Evolutionary conservation across 1,284 basidiomycete species (phyloP).

Genomic region (Heterobasidion irregulare): DNA sequence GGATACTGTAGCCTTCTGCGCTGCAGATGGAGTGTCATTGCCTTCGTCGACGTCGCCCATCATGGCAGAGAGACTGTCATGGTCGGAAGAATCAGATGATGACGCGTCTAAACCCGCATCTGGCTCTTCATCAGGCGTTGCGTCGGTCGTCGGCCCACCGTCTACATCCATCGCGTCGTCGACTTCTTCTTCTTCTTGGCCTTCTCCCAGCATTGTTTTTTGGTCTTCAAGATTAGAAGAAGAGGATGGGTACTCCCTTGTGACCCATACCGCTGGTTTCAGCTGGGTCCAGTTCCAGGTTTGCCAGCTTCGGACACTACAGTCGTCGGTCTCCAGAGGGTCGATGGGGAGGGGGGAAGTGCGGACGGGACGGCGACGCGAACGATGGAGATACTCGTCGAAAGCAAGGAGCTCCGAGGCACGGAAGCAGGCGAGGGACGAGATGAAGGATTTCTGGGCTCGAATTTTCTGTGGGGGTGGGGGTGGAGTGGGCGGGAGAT

Average conservation of each 20-base stretch:
- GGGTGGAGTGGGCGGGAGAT: background rate
- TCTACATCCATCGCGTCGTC: slow-evolving; percentile 1
- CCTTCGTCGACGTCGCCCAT: background rate
- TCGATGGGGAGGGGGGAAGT: slow-evolving; percentile 10
- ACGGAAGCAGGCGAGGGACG: slow-evolving; percentile 7
- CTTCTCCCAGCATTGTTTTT: background rate
- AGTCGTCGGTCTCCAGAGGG: slow-evolving; percentile 2
- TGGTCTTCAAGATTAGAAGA: background rate
- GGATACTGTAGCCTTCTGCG: background rate
- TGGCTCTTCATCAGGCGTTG: background rate
- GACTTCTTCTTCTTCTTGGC: background rate
- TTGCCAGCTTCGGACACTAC: slow-evolving; percentile 12
- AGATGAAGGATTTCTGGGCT: slow-evolving; percentile 2
- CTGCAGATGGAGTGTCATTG: background rate
- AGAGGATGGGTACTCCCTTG: slow-evolving; percentile 3
- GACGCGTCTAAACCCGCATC: background rate
- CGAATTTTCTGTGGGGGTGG: background rate
- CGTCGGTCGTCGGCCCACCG: background rate
- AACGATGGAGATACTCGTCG: slow-evolving; percentile 16
- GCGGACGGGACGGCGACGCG: slow-evolving; percentile 12
- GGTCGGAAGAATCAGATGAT: background rate
- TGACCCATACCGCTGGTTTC: slow-evolving; percentile 14
- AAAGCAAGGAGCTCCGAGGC: slow-evolving; percentile 13
- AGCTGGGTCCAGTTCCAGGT: slow-evolving; percentile 17
- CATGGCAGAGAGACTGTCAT: background rate